phyloP scores from a whole-genome alignment of 495 filamentous ascomycete genomes.

The Penicillium psychrofluorescens region DNA sequence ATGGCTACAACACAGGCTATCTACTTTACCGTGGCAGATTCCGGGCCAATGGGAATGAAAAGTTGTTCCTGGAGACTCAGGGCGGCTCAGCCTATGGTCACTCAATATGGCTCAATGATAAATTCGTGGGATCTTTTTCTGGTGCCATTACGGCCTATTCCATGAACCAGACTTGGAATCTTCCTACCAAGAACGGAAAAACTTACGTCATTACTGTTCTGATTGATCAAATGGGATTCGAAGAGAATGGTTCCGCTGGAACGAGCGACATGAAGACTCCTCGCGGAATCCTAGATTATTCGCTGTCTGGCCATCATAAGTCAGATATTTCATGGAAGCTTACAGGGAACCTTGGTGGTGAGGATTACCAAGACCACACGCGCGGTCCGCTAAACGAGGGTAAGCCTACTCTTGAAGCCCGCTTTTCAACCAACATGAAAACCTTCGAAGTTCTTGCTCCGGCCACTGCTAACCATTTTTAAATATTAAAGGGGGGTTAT shows the following conservation, averaged over 20 bases:
- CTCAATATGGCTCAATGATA: conserved; percentile 51
- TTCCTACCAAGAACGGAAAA: conserved; percentile 48
- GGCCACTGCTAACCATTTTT: too few species aligned
- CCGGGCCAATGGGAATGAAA: conserved; percentile 55
- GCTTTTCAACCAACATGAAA: too few species aligned
- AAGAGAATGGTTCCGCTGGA: conserved; percentile 56
- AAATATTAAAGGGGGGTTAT: conserved; percentile 36
- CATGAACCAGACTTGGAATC: conserved; percentile 45
- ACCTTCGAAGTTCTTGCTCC: too few species aligned
- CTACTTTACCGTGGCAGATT: conserved; percentile 70
- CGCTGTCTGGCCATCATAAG: conserved; percentile 35
- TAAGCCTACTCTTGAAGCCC: too few species aligned
- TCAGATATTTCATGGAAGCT: conserved; percentile 62
- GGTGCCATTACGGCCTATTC: conserved; percentile 40
- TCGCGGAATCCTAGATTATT: conserved; percentile 60
- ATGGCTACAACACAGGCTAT: conserved; percentile 64
- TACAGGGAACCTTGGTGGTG: conserved; percentile 71
- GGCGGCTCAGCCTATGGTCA: conserved; percentile 58
- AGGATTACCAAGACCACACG: conserved; percentile 55
- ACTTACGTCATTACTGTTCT: conserved; percentile 62
- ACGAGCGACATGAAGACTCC: conserved; percentile 60
- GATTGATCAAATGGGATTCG: conserved; percentile 65
- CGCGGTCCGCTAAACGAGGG: conserved; percentile 77
- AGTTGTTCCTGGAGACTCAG: conserved; percentile 44
- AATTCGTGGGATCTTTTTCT: conserved; percentile 47